Evolutionary conservation across 208 protist species (phyloP).

Genomic region (Leishmania arabica): DNA sequence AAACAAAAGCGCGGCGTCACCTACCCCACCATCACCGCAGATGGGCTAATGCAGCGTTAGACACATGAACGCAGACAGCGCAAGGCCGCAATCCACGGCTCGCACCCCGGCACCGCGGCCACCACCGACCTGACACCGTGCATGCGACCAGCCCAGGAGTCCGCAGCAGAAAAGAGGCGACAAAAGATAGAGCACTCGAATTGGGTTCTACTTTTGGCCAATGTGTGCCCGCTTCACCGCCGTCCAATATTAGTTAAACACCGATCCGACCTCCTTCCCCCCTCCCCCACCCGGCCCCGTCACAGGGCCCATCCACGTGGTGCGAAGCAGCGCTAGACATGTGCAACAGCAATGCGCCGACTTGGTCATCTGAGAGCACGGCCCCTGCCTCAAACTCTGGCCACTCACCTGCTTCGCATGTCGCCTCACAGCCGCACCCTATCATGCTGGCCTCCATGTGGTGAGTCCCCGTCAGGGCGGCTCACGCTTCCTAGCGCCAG

Average conservation of each 20-base stretch:
- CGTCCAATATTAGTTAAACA: not conserved
- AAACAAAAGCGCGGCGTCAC: not conserved
- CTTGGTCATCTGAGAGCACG: not conserved
- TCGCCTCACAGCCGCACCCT: not conserved
- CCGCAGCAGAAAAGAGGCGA: not conserved
- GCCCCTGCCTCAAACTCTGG: not conserved
- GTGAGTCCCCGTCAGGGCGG: not conserved
- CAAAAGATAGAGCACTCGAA: not conserved
- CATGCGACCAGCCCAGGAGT: not conserved
- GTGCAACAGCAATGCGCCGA: not conserved
- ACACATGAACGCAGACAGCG: not conserved
- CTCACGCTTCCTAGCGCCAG: not conserved
- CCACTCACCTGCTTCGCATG: not conserved
- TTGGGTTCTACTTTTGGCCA: no score
- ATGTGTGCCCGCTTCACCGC: not conserved
- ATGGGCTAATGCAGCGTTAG: not conserved
- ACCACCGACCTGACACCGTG: not conserved
- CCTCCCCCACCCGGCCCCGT: not conserved
- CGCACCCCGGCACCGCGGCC: not conserved
- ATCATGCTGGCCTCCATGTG: not conserved
- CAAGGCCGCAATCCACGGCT: not conserved
- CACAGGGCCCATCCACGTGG: not conserved
- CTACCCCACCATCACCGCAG: not conserved
- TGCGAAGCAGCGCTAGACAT: not conserved
- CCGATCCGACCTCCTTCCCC: not conserved